phyloP scores from a whole-genome alignment of 345 rosid species.

The Mercurialis annua region DNA sequence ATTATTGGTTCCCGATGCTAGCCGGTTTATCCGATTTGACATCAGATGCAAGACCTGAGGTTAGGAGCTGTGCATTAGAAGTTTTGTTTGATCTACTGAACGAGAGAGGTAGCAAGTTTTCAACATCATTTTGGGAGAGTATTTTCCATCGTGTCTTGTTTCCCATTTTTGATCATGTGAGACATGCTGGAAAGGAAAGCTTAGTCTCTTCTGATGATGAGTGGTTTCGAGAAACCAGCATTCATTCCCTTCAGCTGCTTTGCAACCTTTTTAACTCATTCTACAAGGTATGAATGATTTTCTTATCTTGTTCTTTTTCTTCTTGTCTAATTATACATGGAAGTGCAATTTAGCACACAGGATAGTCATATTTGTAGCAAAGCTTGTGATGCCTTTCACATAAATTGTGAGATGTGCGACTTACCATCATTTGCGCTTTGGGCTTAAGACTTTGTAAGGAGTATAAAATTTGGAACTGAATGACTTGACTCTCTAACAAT shows the following conservation, averaged over 20 bases:
- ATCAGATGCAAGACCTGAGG: constrained; percentile 75
- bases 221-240: constrained; percentile 87
- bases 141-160: constrained; percentile 87
- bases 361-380: neutral
- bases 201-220: constrained; percentile 62
- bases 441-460: neutral
- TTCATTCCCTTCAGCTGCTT: constrained; percentile 80
- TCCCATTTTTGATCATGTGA: constrained; percentile 91
- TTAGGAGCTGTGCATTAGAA: constrained; percentile 86
- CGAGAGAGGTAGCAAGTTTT: constrained; percentile 86
- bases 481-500: neutral
- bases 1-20: constrained; percentile 93
- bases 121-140: constrained; percentile 89
- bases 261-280: constrained; percentile 92
- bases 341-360: too few relatives aligned
- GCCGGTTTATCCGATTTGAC: constrained; percentile 93
- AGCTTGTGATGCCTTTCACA: neutral
- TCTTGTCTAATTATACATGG: neutral
- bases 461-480: neutral
- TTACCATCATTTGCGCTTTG: neutral
- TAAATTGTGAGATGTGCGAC: neutral
- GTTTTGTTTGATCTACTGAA: constrained; percentile 88
- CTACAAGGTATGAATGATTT: constrained; percentile 46
- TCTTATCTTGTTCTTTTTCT: neutral
- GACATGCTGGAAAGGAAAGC: constrained; percentile 82